phyloP scores from a whole-genome alignment of 129 eudicot species.

The Chrysanthemum lavandulifolium region DNA sequence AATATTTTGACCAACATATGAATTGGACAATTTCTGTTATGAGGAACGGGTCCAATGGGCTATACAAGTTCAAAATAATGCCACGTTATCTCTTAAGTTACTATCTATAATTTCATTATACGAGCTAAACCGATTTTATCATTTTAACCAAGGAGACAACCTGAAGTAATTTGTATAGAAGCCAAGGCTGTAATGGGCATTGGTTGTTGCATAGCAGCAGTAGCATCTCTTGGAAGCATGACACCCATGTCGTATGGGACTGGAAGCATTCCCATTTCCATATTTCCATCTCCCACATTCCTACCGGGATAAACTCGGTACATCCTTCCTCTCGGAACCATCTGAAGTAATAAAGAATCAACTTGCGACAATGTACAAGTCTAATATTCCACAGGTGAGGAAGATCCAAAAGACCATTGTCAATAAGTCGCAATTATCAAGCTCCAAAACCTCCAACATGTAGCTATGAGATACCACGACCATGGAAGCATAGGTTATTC shows the following conservation, averaged over 20 bases:
- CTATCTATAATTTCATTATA: too few relatives aligned
- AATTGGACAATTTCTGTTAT: too few relatives aligned
- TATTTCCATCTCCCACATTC: slow-evolving; percentile 53
- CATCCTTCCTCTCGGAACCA: too few relatives aligned
- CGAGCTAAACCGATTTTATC: too few relatives aligned
- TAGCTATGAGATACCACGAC: slow-evolving; percentile 65
- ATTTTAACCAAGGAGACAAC: too few relatives aligned
- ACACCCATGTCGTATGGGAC: slow-evolving; percentile 78
- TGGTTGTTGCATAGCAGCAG: slow-evolving; percentile 49
- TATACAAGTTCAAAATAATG: too few relatives aligned
- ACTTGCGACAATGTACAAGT: too few relatives aligned
- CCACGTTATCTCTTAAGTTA: too few relatives aligned
- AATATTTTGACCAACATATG: too few relatives aligned
- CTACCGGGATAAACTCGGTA: slow-evolving; percentile 62
- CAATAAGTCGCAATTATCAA: slow-evolving; percentile 84
- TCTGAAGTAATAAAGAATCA: too few relatives aligned
- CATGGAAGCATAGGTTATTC: slow-evolving; percentile 95
- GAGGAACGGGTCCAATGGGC: too few relatives aligned
- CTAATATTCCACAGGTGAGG: too few relatives aligned
- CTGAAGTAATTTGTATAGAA: slow-evolving; percentile 15
- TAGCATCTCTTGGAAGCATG: slow-evolving; percentile 66
- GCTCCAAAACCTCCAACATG: slow-evolving; percentile 94
- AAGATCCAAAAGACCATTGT: slow-evolving; percentile 76
- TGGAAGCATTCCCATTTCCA: slow-evolving; percentile 71
- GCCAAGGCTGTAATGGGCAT: slow-evolving; percentile 79